Conservation (phyloP, 495 filamentous ascomycete genomes). For the Tuber brumale region DNA sequence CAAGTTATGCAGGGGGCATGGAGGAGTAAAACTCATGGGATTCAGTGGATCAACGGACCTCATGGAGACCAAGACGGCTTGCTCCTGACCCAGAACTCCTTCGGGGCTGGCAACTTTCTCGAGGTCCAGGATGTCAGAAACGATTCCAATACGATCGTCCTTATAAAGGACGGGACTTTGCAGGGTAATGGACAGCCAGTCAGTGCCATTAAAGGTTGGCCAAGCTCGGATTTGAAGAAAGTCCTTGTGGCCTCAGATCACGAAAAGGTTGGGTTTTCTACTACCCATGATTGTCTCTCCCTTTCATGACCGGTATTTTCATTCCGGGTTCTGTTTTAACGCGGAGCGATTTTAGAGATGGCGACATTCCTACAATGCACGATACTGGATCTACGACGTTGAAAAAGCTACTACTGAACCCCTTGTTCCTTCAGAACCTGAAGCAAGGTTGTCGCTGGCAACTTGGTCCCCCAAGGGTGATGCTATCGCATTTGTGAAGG, state of each 20-base stretch:
- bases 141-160: slow-evolving; percentile 49
- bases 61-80: slow-evolving; percentile 90
- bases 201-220: slow-evolving; percentile 55
- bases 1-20: slow-evolving; percentile 71
- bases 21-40: slow-evolving; percentile 59
- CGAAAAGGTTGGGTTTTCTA: slow-evolving; percentile 35
- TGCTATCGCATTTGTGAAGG: slow-evolving; percentile 72
- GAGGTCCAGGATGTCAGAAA: slow-evolving; percentile 43
- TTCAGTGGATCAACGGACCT: slow-evolving; percentile 82
- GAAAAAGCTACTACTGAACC: slow-evolving; percentile 70
- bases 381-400: slow-evolving; percentile 94
- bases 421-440: slow-evolving; percentile 61
- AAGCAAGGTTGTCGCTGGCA: slow-evolving; percentile 73
- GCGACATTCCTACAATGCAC: slow-evolving; percentile 77
- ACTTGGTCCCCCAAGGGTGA: slow-evolving; percentile 84
- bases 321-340: slow-evolving; percentile 3
- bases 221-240: slow-evolving; percentile 74
- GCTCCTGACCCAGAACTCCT: slow-evolving; percentile 49
- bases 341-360: slow-evolving; percentile 56
- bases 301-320: neutral
- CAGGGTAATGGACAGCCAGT: slow-evolving; percentile 52
- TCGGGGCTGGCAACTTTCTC: slow-evolving; percentile 37
- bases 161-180: slow-evolving; percentile 68
- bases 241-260: slow-evolving; percentile 69
- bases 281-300: neutral